Conservation (phyloP, 495 filamentous ascomycete genomes). For the Penicillium flavigenum region DNA sequence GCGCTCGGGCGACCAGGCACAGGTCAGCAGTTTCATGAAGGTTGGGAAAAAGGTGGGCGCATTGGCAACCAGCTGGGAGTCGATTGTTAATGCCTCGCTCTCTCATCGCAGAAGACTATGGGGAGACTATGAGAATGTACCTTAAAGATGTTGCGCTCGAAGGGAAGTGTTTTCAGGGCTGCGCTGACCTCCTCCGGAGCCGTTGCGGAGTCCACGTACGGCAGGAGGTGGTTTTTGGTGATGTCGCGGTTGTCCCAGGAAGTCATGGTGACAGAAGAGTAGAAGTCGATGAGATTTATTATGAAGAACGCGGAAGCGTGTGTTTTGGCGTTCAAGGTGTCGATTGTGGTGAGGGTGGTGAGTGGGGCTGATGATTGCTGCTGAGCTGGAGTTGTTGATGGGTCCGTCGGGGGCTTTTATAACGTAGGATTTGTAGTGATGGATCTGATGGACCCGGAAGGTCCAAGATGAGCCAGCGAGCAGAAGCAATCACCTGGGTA, state of each 20-base stretch:
- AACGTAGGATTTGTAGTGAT: not conserved
- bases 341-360: not conserved
- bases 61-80: too few relatives aligned
- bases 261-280: not conserved
- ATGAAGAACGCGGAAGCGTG: too few relatives aligned
- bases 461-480: too few relatives aligned
- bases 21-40: not conserved
- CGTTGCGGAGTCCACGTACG: not conserved
- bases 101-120: too few relatives aligned
- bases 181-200: not conserved
- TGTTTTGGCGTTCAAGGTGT: not conserved
- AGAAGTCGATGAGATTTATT: too few relatives aligned
- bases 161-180: not conserved
- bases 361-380: not conserved
- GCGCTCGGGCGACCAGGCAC: slow-evolving; percentile 1
- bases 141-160: slow-evolving; percentile 3
- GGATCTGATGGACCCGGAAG: too few relatives aligned
- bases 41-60: not conserved
- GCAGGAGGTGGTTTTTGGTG: slow-evolving; percentile 1
- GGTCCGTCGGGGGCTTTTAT: not conserved
- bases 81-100: too few relatives aligned
- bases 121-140: not conserved
- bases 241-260: not conserved
- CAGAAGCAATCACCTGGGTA: too few relatives aligned
- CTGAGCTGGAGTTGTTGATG: not conserved